Percentiles rank a stretch among this genome's conserved stretches.
phyloP scores from a whole-genome alignment of 345 rosid species.

The Sisymbrium altissimum region DNA sequence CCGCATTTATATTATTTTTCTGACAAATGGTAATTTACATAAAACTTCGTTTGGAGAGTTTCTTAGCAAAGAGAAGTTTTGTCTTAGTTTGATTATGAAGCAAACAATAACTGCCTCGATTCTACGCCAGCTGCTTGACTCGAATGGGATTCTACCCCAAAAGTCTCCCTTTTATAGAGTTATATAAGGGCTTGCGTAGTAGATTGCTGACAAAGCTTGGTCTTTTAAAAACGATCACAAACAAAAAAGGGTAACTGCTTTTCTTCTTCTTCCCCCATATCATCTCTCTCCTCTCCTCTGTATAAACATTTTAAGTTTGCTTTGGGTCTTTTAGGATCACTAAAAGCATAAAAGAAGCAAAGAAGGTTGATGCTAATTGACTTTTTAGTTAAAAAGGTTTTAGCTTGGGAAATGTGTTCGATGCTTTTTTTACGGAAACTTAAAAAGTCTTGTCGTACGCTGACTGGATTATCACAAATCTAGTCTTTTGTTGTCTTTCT shows the following conservation, averaged over 20 bases:
- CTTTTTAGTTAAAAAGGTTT: conserved; percentile 1
- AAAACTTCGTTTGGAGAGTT: too few relatives aligned
- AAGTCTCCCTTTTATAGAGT: background rate
- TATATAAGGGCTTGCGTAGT: background rate
- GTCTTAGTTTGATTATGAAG: background rate
- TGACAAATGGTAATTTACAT: too few relatives aligned
- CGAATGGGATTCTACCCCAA: background rate
- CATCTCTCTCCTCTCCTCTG: background rate
- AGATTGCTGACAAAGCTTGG: background rate
- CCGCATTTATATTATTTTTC: too few relatives aligned
- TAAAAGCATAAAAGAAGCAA: background rate
- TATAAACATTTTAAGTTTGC: background rate
- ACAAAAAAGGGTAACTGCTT: background rate
- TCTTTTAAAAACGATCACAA: background rate
- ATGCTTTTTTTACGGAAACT: background rate
- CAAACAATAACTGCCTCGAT: background rate
- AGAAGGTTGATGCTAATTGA: background rate
- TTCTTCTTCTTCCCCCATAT: conserved; percentile 7
- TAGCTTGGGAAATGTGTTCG: background rate
- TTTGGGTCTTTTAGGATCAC: background rate
- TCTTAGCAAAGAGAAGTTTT: background rate
- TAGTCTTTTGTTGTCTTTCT: background rate
- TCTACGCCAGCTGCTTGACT: background rate
- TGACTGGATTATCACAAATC: background rate
- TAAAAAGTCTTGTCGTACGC: background rate